Evolutionary conservation across 306 rosid genomes (phyloP).

Genomic region (Lotus japonicus): DNA sequence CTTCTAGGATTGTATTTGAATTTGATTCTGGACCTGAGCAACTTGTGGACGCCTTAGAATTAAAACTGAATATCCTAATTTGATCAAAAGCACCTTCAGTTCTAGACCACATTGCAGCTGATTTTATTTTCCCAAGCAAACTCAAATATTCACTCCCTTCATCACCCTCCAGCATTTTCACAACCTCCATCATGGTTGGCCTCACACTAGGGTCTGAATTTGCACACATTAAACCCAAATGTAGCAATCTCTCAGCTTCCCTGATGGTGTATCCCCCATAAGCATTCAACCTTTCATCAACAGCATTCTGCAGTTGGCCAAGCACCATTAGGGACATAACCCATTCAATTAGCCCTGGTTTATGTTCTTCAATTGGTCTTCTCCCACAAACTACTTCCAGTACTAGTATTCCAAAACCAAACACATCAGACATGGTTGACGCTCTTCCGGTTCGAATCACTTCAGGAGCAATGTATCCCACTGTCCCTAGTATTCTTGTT

Average conservation of each 20-base stretch:
- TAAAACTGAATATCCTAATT: constrained; percentile 19
- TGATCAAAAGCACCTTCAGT: constrained; percentile 28
- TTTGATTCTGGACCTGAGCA: not conserved
- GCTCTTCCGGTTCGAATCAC: constrained; percentile 44
- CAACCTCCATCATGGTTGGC: constrained; percentile 56
- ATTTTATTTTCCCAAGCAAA: constrained; percentile 30
- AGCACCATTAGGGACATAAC: constrained; percentile 30
- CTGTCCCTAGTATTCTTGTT: constrained; percentile 53
- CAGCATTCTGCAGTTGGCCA: constrained; percentile 27
- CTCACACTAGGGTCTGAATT: constrained; percentile 40
- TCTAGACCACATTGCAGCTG: constrained; percentile 28
- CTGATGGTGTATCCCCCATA: constrained; percentile 26
- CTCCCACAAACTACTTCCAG: constrained; percentile 53
- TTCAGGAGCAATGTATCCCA: constrained; percentile 63
- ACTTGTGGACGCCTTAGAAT: not conserved
- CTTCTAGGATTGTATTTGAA: constrained; percentile 5
- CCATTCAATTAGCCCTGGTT: constrained; percentile 47
- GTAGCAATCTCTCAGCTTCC: constrained; percentile 50
- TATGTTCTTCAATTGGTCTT: constrained; percentile 51
- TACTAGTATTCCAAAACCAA: constrained; percentile 54
- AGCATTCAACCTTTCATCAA: constrained; percentile 43
- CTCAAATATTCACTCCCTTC: constrained; percentile 24
- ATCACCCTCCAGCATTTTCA: constrained; percentile 43
- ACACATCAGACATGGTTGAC: constrained; percentile 43
- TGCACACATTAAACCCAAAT: constrained; percentile 54